A percentile compares a stretch with the other conserved stretches of the same genome.
phyloP scores from a whole-genome alignment of 2,329 filamentous ascomycete species.

The Trichoderma asperellum region DNA sequence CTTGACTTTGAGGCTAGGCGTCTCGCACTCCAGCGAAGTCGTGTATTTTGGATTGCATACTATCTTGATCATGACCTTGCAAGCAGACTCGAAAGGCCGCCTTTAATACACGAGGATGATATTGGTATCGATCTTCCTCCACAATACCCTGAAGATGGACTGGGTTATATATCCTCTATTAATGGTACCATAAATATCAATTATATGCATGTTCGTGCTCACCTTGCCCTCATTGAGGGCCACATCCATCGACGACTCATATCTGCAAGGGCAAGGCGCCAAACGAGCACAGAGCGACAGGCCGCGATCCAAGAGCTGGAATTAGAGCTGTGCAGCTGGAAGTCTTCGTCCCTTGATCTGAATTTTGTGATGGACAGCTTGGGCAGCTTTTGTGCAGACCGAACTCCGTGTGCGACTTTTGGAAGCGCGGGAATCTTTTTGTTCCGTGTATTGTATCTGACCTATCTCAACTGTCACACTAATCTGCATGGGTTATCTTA shows the following conservation, averaged over 20 bases:
- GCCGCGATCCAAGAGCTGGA: background rate
- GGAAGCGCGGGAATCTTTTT: background rate
- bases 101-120: constrained; percentile 13
- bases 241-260: constrained; percentile 10
- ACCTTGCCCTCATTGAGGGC: constrained; percentile 15
- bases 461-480: constrained; percentile 6
- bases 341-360: background rate
- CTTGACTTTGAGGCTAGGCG: background rate
- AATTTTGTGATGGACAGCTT: background rate
- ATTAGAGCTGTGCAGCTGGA: background rate
- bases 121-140: constrained; percentile 4
- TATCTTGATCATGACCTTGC: constrained; percentile 16
- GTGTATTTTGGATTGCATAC: constrained; percentile 14
- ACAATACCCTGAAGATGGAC: background rate
- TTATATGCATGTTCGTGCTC: background rate
- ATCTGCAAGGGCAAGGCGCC: constrained; percentile 4
- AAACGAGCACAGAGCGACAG: background rate
- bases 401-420: background rate
- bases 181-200: constrained; percentile 3
- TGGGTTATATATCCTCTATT: background rate
- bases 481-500: constrained; percentile 4
- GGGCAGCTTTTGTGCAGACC: background rate
- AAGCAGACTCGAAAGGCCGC: background rate
- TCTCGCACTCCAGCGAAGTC: background rate
- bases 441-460: background rate